Percentiles rank a stretch among this genome's conserved stretches.
phyloP scores from a whole-genome alignment of 148 eudicot genomes.

The Cornus controversa region DNA sequence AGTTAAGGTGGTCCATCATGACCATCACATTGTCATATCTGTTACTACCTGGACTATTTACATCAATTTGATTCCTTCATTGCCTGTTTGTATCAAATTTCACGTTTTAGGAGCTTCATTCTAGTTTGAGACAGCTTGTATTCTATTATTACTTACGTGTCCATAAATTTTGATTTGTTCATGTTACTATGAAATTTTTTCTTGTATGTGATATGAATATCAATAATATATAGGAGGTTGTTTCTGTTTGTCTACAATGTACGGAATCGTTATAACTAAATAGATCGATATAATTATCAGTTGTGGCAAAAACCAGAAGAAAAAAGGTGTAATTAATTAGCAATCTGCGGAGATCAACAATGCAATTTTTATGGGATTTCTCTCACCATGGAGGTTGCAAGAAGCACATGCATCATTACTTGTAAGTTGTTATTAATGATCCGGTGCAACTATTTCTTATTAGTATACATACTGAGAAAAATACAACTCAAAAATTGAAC shows the following conservation, averaged over 20 bases:
- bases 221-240: neutral
- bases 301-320: too few relatives aligned
- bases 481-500: too few relatives aligned
- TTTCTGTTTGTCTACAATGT: neutral
- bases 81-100: neutral
- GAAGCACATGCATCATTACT: too few relatives aligned
- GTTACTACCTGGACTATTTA: neutral
- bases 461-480: too few relatives aligned
- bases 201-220: neutral
- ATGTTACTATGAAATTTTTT: neutral
- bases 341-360: too few relatives aligned
- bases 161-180: neutral
- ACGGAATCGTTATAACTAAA: neutral
- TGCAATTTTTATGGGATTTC: too few relatives aligned
- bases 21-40: neutral
- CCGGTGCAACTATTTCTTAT: too few relatives aligned
- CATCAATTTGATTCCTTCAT: neutral
- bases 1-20: neutral
- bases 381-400: too few relatives aligned
- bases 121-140: neutral
- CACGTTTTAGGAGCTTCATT: neutral
- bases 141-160: conserved; percentile 1
- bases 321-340: too few relatives aligned
- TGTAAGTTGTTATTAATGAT: too few relatives aligned
- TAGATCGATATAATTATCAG: too few relatives aligned